Evolutionary conservation across 176 grass and related monocot genomes (phyloP), one percentile per base, ranked within the genome.

Genomic region (Triticum turgidum): DNA sequence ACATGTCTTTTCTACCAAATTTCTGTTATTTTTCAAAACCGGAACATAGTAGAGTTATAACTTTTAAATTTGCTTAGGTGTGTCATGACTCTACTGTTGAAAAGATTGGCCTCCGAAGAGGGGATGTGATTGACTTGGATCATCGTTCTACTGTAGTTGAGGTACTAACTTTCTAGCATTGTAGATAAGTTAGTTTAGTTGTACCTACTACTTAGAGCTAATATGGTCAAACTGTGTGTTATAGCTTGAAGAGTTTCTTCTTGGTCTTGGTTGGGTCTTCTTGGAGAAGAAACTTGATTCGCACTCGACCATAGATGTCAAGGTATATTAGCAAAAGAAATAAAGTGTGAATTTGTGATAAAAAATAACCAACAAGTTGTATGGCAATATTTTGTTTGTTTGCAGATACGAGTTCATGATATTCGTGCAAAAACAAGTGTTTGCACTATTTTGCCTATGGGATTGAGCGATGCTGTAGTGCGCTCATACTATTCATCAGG

Each of bases 91-190:
- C 73, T 76, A 11, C 22, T 9, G 25, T 25, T 30, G 73, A 76
- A 45, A 76, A 32, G 73, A 51, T 76, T 32, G 73, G 44, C 44
- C 42, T 76, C 49, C 24, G 73, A 14, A 76, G 44, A 76, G 73
- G 73, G 29, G 73, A 76, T 76, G 73, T 52, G 73, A 52, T 76
- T 52, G 44, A 76, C 24, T 76, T 52, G 73, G 73, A 76, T 52
- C 45, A 52, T 51, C 25, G 14, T 52, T 52, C 73, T 52, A 76
- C 25, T 51, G 44, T 76, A 76, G 44, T 76, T 76, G 73, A 52
- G 73, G 73, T 76, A 44, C 44, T 8, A 30, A 76, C 6, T 32
- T 52, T 8, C 49, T 30, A 76, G 24, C 25, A 5, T 52, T 76
- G 14, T 52, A 76, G 22, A 32, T 18, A 29, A 76, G 45, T 52